Evolutionary conservation across 1,284 basidiomycete genomes (phyloP), one percentile per base, ranked within the genome.

Genomic region (Apiotrichum gamsii): DNA sequence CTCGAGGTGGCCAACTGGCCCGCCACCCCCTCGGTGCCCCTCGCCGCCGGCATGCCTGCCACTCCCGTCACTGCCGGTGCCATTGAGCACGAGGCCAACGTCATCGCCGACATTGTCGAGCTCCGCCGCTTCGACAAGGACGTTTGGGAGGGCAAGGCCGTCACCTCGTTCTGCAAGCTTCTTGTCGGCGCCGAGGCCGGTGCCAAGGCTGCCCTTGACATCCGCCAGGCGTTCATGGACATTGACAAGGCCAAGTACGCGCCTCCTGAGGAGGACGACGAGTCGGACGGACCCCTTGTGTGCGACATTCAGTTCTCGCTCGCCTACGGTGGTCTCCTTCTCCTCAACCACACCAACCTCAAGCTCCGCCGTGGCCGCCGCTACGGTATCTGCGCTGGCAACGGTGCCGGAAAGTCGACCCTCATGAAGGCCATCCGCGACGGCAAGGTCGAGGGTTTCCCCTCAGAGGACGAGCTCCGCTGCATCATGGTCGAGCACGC

Each of bases 401-500:
- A 98, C 74, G 94, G 94, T 59, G 87, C 87, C 51, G 94, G 94
- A 58, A 98, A 98, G 76, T 90, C 87, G 37, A 98, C 95, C 1
- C 79, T 98, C 46, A 85, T 98, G 83, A 88, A 94, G 65, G 93
- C 95, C 61, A 82, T 98, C 62, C 82, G 87, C 39, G 90, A 94
- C 64, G 86, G 87, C 48, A 95, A 95, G 75, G 90, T 91, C 32
- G 91, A 96, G 73, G 91, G 91, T 65, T 96, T 94, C 75, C 91
- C 91, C n/a, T 79, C 87, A 11, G 87, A 83, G 65, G 83, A 86
- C 59, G 78, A 90, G 71, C 76, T 96, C 33, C 81, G 86, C 39
- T 87, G 86, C 59, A 80, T 94, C 59, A 95, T 96, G 91, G 91
- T 96, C 19, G 91, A 96, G 74, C 91, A 96, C 73, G 84, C 89